Evolutionary conservation across 2,329 filamentous ascomycete species (phyloP), one percentile per base, ranked within the genome.

Genomic region (Clonostachys byssicola): DNA sequence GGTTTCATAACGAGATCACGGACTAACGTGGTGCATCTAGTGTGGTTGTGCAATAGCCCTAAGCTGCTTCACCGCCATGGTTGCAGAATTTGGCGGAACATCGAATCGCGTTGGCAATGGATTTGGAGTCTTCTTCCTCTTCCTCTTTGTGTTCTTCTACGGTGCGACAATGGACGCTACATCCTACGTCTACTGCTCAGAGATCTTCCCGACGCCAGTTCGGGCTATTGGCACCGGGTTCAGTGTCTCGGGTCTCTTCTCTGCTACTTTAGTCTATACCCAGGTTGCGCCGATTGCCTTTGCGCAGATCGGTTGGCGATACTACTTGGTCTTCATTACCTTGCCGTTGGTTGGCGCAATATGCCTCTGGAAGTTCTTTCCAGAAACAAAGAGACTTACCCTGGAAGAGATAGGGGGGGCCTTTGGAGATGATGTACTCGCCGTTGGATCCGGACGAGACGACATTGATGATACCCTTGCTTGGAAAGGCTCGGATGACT

Each of bases 151-250:
- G 9, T 13, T 39, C 4, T 39, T 39, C 36, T 39, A 49, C 20
- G 47, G 43, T 4, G 44, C 44, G 5, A 38, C n/a, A 6, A 42
- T 52, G 4, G 51, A 51, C 41, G 51, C 51, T 9, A 45, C 46
- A 6, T 42, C 41, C 2, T 52, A 52, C 43, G 51, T 52, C 33
- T 52, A 52, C 40, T 51, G 47, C 23, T 41, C 47, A 4, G 49
- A 52, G 43, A 52, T 52, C 45, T 52, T 51, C 42, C 51, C 49
- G 3, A 52, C 49, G 8, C 42, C 45, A 2, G 45, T 51, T 39
- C 49, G 51, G 5, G 49, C 51, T 13, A 47, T 47, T 14, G 51
- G 51, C 12, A 42, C 49, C 18, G 49, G 49, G 18, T 42, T 52
- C n/a, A 44, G 39, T 10, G 43, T 50, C 6, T 23, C 36, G 34